Conservation (phyloP, 1,284 basidiomycete genomes). For the Trichosporon asahii region DNA sequence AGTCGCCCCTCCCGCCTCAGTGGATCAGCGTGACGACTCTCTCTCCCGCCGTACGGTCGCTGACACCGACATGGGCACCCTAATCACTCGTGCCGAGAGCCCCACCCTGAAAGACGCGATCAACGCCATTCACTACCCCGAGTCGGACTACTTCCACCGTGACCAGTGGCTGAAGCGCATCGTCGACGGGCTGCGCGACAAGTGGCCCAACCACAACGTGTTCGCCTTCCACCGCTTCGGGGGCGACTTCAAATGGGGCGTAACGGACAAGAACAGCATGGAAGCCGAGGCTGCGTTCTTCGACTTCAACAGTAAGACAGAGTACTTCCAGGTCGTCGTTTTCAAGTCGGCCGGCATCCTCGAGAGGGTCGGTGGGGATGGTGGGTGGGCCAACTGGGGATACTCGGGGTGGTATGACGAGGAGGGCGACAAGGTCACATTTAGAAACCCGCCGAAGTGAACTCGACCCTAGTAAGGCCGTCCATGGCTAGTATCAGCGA, state of each 20-base stretch:
- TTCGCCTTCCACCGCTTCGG: neutral
- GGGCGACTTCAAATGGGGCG: neutral
- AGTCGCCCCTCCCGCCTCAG: too few relatives aligned
- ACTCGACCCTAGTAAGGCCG: too few relatives aligned
- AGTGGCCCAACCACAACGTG: neutral
- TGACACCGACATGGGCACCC: neutral
- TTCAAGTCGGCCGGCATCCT: neutral
- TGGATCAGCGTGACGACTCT: neutral
- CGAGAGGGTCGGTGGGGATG: neutral
- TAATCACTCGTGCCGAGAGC: neutral
- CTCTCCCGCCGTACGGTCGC: too few relatives aligned
- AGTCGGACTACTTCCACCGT: neutral
- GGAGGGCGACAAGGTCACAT: neutral
- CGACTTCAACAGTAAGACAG: neutral
- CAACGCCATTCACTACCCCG: neutral
- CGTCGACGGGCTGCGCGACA: neutral
- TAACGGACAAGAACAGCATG: neutral
- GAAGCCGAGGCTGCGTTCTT: neutral
- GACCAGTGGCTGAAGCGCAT: neutral
- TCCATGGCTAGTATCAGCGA: too few relatives aligned
- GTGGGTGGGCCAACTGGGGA: neutral
- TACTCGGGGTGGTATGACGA: neutral
- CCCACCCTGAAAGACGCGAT: neutral
- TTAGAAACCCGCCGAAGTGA: neutral
- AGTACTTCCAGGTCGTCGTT: neutral